Evolutionary conservation across 2,329 filamentous ascomycete genomes (phyloP).

Genomic region (Venturia asperata): DNA sequence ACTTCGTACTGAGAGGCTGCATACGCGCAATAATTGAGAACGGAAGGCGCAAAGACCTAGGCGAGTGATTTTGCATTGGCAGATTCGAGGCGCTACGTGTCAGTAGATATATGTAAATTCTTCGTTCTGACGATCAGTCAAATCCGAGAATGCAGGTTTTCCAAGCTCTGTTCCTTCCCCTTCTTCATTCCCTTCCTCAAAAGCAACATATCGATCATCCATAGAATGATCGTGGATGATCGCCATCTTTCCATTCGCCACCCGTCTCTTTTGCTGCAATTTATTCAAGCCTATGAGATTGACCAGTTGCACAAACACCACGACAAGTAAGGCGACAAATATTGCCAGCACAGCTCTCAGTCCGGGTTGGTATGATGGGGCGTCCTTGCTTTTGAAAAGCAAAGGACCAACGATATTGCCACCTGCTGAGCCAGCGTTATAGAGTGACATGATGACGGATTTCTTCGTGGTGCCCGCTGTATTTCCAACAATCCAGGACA

Average conservation of each 20-base stretch:
- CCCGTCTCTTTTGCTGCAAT: constrained; percentile 47
- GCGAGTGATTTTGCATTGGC: not conserved
- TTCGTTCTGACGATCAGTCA: constrained; percentile 60
- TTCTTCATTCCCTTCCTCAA: constrained; percentile 22
- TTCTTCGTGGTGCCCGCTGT: constrained; percentile 63
- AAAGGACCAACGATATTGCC: constrained; percentile 64
- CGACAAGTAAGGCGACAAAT: constrained; percentile 46
- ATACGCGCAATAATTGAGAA: not conserved
- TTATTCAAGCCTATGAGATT: constrained; percentile 53
- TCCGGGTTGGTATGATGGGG: constrained; percentile 32
- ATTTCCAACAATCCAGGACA: constrained; percentile 63
- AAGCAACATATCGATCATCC: constrained; percentile 42
- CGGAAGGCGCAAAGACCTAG: not conserved
- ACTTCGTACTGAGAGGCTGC: not conserved
- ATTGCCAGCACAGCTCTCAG: constrained; percentile 47
- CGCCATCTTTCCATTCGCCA: constrained; percentile 54
- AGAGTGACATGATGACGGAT: constrained; percentile 56
- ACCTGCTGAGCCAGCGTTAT: constrained; percentile 53
- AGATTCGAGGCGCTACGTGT: not conserved
- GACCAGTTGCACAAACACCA: constrained; percentile 48
- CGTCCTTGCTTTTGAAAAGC: constrained; percentile 54
- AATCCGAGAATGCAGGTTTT: constrained; percentile 49
- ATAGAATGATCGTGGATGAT: constrained; percentile 55
- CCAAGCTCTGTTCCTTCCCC: constrained; percentile 31
- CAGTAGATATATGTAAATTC: constrained; percentile 56